These are phyloP conservation scores for Tetrapisispora nanseiensis DNA, from an alignment of 805 yeast genomes.

Conservation along the genomic window DNA sequence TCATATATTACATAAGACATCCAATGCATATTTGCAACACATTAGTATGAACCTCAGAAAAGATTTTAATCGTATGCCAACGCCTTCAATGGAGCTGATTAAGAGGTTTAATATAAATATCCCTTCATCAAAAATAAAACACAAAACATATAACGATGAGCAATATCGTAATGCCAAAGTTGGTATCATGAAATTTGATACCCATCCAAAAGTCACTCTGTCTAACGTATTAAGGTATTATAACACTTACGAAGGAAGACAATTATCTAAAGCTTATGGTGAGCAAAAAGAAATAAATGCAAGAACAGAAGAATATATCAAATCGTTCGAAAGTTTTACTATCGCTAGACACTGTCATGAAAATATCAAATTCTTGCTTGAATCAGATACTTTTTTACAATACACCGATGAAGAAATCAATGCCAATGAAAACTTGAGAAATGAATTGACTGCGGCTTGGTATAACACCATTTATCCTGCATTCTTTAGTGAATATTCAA, in stretches of 20 bases:
- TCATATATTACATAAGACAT: not conserved
- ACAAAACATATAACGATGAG: not conserved
- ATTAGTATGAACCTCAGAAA: not conserved
- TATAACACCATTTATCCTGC: slow-evolving; percentile 14
- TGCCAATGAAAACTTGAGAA: slow-evolving; percentile 6
- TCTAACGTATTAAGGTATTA: not conserved
- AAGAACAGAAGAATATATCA: not conserved
- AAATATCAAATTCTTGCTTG: slow-evolving; percentile 21
- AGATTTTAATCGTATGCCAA: not conserved
- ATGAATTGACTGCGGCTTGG: slow-evolving; percentile 11
- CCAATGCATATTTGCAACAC: not conserved
- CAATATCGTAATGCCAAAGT: not conserved
- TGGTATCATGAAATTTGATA: not conserved
- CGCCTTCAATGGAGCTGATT: not conserved
- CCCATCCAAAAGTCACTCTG: not conserved
- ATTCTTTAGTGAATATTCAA: slow-evolving; percentile 21
- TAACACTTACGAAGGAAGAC: not conserved
- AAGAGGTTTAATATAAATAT: not conserved
- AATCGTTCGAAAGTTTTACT: slow-evolving; percentile 16
- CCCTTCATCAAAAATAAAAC: not conserved
- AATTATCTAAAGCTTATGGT: not conserved
- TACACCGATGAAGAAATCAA: slow-evolving; percentile 1
- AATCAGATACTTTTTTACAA: not conserved
- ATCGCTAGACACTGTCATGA: slow-evolving; percentile 25
- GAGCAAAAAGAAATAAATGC: not conserved